Conservation (phyloP, 179 eudicot species). For the Spergularia azorica region DNA sequence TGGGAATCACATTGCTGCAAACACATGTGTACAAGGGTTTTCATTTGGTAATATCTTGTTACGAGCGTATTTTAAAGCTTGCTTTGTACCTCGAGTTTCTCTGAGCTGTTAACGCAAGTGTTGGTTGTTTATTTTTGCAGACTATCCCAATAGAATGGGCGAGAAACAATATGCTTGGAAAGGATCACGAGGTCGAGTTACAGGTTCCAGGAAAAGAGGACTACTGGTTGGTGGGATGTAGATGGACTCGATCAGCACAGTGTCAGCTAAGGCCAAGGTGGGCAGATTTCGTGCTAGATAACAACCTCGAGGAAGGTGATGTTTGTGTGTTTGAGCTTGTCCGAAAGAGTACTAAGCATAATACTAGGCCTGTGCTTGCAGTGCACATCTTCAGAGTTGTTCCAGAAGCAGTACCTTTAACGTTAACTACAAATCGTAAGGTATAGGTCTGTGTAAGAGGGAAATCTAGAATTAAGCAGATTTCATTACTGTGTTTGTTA, state of each 20-base stretch:
- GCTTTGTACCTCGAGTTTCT: no score
- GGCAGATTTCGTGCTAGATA: conserved; percentile 23
- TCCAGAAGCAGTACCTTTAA: conserved; percentile 6
- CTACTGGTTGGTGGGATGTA: conserved; percentile 18
- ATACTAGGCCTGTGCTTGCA: not conserved
- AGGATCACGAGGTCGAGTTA: conserved; percentile 17
- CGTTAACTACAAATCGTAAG: no score
- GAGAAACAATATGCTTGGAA: not conserved
- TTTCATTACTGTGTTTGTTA: no score
- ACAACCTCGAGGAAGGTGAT: conserved; percentile 29
- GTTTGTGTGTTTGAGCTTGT: conserved; percentile 23
- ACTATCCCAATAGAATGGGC: conserved; percentile 30
- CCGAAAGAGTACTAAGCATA: not conserved
- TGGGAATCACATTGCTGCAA: conserved; percentile 13
- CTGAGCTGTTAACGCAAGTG: not conserved
- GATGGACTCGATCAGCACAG: conserved; percentile 10
- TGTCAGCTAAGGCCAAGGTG: conserved; percentile 21
- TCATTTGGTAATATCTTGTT: conserved; percentile 13
- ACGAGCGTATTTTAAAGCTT: not conserved
- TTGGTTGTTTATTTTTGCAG: conserved; percentile 9
- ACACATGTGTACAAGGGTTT: conserved; percentile 25
- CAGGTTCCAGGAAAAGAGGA: not conserved
- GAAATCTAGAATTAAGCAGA: no score
- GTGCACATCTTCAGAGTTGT: conserved; percentile 21
- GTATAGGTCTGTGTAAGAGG: no score